Evolutionary conservation across 257 asterid species (phyloP).

Genomic region (Solanum pimpinellifolium): DNA sequence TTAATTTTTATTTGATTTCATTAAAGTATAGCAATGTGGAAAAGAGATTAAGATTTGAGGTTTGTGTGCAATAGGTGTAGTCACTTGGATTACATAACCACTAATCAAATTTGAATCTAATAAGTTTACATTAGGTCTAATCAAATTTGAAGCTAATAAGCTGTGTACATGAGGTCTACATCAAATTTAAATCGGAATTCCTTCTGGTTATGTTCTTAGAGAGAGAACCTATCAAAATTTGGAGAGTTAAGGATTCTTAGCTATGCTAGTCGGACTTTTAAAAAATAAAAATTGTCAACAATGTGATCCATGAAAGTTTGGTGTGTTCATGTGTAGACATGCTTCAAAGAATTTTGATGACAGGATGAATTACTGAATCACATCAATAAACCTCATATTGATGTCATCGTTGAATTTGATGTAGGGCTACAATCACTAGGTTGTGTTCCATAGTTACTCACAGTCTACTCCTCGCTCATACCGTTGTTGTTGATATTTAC

Average conservation of each 20-base stretch:
- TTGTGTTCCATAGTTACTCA: neutral
- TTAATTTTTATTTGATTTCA: too few species aligned
- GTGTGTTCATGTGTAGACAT: constrained; percentile 38
- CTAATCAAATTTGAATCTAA: constrained; percentile 42
- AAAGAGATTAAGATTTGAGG: constrained; percentile 30
- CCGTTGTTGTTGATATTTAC: neutral
- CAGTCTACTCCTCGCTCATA: neutral
- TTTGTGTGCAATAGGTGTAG: constrained; percentile 60
- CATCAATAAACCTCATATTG: constrained; percentile 71
- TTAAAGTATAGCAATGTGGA: constrained; percentile 12
- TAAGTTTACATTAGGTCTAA: neutral
- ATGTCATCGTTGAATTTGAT: constrained; percentile 58
- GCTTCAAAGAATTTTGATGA: constrained; percentile 72
- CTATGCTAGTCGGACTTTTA: neutral
- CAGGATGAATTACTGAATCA: constrained; percentile 81
- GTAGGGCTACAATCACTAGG: constrained; percentile 26
- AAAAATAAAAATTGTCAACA: constrained; percentile 46
- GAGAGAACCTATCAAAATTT: constrained; percentile 37
- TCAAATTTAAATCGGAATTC: constrained; percentile 5
- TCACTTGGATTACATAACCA: constrained; percentile 73
- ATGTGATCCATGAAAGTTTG: constrained; percentile 21
- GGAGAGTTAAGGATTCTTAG: constrained; percentile 46
- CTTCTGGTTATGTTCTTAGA: constrained; percentile 46
- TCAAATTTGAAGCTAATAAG: too few species aligned
- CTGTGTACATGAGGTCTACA: too few species aligned